Percentiles rank a stretch among this genome's conserved stretches.
Evolutionary conservation across 2,329 filamentous ascomycete species (phyloP).

Genomic region (Graphilbum fragrans): DNA sequence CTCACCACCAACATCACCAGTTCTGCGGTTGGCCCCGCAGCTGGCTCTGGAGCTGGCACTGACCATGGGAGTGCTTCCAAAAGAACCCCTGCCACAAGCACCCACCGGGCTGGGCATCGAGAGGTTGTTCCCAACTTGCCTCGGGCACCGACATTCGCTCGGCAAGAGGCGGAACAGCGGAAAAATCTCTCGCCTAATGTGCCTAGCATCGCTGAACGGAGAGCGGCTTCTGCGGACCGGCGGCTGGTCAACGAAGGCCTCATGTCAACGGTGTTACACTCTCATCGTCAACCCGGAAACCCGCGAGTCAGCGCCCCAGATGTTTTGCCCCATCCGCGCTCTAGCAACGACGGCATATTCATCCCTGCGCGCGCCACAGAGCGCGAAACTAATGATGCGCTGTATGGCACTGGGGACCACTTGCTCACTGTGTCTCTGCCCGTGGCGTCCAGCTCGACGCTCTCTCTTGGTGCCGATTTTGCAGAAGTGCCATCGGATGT

Average conservation of each 20-base stretch:
- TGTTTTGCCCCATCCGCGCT: slow-evolving; percentile 14
- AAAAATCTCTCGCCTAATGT: slow-evolving; percentile 58
- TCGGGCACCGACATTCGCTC: slow-evolving; percentile 64
- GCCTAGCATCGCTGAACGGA: slow-evolving; percentile 52
- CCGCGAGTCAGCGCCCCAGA: slow-evolving; percentile 1
- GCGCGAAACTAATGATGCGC: neutral
- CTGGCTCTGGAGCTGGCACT: no score
- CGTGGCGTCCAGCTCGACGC: slow-evolving; percentile 6
- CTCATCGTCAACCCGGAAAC: neutral
- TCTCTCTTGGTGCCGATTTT: no score
- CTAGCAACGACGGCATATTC: slow-evolving; percentile 35
- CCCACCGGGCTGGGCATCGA: slow-evolving; percentile 31
- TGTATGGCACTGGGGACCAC: no score
- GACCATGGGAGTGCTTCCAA: no score
- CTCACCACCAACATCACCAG: no score
- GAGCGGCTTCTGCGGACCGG: slow-evolving; percentile 56
- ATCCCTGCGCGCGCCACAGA: neutral
- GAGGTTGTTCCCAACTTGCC: slow-evolving; percentile 70
- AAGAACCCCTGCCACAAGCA: slow-evolving; percentile 3
- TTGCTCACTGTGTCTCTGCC: no score
- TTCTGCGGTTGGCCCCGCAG: no score
- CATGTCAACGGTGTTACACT: slow-evolving; percentile 18
- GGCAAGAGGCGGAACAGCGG: slow-evolving; percentile 70
- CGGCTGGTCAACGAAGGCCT: slow-evolving; percentile 30
- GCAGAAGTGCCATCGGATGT: no score